phyloP scores from a whole-genome alignment of 2,329 filamentous ascomycete species.

The Tympanopsis confertula region DNA sequence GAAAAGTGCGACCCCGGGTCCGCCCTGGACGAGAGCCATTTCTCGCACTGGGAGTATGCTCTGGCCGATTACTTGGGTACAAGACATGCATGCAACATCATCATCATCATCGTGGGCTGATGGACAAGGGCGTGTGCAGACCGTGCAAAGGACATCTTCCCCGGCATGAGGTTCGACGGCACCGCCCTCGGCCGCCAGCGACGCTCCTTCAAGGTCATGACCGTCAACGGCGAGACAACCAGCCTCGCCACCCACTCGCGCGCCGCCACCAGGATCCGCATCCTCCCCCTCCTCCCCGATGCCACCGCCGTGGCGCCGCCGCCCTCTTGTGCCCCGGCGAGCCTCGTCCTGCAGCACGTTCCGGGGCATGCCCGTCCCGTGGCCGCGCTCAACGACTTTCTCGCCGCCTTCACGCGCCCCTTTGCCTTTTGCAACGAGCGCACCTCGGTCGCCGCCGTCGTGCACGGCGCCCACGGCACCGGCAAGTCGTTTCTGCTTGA shows the following conservation, averaged over 20 bases:
- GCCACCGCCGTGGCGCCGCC: slow-evolving; percentile 5
- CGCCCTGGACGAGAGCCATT: not conserved
- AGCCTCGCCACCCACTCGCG: slow-evolving; percentile 30
- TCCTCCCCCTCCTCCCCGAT: slow-evolving; percentile 15
- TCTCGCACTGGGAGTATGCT: not conserved
- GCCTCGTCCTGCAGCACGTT: slow-evolving; percentile 40
- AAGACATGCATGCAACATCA: no score
- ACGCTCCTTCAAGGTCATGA: slow-evolving; percentile 22
- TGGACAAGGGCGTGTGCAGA: no score
- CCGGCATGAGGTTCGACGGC: slow-evolving; percentile 61
- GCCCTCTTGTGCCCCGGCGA: slow-evolving; percentile 10
- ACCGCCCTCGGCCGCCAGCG: slow-evolving; percentile 14
- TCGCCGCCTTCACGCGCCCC: slow-evolving; percentile 39
- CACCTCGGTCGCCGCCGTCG: slow-evolving; percentile 47
- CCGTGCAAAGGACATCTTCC: slow-evolving; percentile 56
- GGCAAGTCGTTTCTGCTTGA: slow-evolving; percentile 71
- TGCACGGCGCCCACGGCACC: slow-evolving; percentile 74
- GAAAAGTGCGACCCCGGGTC: not conserved
- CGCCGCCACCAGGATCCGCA: slow-evolving; percentile 22
- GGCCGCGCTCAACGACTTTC: slow-evolving; percentile 51
- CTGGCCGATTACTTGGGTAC: not conserved
- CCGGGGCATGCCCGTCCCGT: slow-evolving; percentile 59
- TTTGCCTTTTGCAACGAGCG: slow-evolving; percentile 19
- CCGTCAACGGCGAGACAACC: slow-evolving; percentile 39
- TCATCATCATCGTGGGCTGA: no score